Evolutionary conservation across 2,329 filamentous ascomycete species (phyloP), one percentile per base, ranked within the genome.

Genomic region (Pseudonectria buxi): DNA sequence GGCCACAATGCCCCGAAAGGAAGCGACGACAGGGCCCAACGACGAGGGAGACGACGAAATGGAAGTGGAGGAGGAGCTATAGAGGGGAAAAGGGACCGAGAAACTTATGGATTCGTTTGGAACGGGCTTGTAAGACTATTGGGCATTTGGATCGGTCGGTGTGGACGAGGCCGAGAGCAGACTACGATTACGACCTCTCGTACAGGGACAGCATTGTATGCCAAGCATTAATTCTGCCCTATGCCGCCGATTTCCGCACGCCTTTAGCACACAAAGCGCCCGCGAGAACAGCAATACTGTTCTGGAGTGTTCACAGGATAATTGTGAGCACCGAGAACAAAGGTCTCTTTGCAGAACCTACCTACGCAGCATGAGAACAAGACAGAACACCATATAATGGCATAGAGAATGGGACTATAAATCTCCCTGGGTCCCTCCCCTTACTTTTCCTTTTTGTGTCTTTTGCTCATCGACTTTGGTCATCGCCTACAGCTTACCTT

Each of bases 1-100:
- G 64, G 92, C 92, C 4, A 92, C 88, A 5, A 86, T 94, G 64
- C 86, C 90, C 14, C 81, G 77, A 60, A 81, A 82, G 64, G 73
- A 83, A 40, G 58, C 53, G 10, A 62, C 63, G 37, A 62, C 61
- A 11, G 58, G 55, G 24, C 55, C 68, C 26, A 71, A 73, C 47
- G 72, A 69, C 25, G 61, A 66, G 35, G 57, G 73, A 38, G 75
- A 67, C 12, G 73, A 81, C 32, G 58, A 69, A 38, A 86, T 87
- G 81, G 83, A 86, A 11, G 72, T 79, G 30, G 83, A 87, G 51
- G 79, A 84, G 47, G 68, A 71, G 46, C 51, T 61, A 56, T 62
- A 50, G 56, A 48, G 33, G 40, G 26, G 37, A 24, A 26, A 31
- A 42, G 35, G 39, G 35, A 39, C 32, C 26, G 44, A 35, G 31